Evolutionary conservation across 768 basidiomycete species (phyloP), one percentile per base, ranked within the genome.

Genomic region (Termitomyces heimii): DNA sequence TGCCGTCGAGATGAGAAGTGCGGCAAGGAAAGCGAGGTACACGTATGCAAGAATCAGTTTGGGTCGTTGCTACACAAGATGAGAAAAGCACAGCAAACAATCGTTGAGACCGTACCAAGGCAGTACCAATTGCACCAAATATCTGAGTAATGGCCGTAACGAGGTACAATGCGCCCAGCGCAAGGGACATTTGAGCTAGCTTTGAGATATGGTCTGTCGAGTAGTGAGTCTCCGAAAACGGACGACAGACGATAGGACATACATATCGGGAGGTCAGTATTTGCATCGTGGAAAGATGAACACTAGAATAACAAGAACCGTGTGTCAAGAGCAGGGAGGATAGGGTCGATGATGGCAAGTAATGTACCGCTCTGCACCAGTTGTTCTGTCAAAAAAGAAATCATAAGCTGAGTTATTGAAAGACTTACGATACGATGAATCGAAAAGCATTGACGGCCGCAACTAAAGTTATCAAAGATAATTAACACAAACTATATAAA

Each of bases 371-470:
- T 67, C 74, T 60, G 70, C 68, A 56, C 70, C 69, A 24, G 51
- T 9, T 49, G 53, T 47, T 12, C 52, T 28, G 40, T 45, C 5
- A 43, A 34, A 39, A 35, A 20, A 16, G 14, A 1, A 55, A 9
- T 12, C 26, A 28, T 5, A 40, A 20, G 42, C 46, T 16, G 34
- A 18, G 28, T 42, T 53, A 28, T 35, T 22, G 59, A 32, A 18
- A 31, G 29, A 73, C 73, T 35, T 65, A 77, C 74, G 69, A 68
- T 53, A 69, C 65, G 52, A 71, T 67, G 57, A 70, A 76, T 62
- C 75, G 67, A 43, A 77, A 63, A 34, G 67, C 70, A 63, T 77
- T 76, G 62, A 77, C 66, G 50, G 65, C 70, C 59, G 73, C 71
- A 63, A 77, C 76, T 74, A 57, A 3, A 7, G 44, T 54, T 5